Conservation (phyloP, 176 grass and related monocot genomes). For the Avena insularis region DNA sequence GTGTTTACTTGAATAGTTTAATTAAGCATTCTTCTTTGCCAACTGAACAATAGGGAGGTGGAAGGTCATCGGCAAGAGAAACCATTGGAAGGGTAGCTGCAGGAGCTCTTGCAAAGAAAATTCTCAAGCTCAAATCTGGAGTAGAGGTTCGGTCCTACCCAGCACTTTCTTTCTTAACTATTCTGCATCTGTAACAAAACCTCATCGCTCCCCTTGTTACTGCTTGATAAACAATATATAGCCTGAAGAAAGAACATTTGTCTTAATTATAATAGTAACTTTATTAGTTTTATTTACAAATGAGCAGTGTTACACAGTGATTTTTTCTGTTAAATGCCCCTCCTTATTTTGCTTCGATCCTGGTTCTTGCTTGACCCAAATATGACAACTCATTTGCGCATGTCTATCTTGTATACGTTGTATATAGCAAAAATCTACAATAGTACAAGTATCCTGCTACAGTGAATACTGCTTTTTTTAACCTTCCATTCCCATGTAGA, state of each 20-base stretch:
- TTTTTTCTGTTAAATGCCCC: not conserved
- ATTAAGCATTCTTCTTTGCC: constrained; percentile 12
- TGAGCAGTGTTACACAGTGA: constrained; percentile 6
- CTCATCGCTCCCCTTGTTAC: not conserved
- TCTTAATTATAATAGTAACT: not conserved
- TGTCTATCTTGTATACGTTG: constrained; percentile 9
- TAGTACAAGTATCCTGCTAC: constrained; percentile 4
- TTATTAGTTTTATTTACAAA: constrained; percentile 15
- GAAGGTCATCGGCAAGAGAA: constrained; percentile 98
- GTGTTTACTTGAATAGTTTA: constrained; percentile 29
- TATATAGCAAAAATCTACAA: not conserved
- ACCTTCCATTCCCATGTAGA: constrained; percentile 27
- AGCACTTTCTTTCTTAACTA: not conserved
- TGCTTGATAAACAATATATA: constrained; percentile 15
- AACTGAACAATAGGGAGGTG: constrained; percentile 76
- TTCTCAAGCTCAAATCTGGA: constrained; percentile 86
- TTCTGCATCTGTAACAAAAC: constrained; percentile 23
- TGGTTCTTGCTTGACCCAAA: constrained; percentile 28
- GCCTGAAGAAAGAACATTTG: constrained; percentile 1
- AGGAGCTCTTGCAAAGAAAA: constrained; percentile 97
- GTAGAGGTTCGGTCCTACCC: constrained; percentile 53
- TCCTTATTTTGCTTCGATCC: constrained; percentile 18
- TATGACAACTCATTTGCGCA: constrained; percentile 11
- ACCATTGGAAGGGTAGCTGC: constrained; percentile 99
- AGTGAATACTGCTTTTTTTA: constrained; percentile 5